phyloP scores from a whole-genome alignment of 306 rosid species.

The Medicago ruthenica region DNA sequence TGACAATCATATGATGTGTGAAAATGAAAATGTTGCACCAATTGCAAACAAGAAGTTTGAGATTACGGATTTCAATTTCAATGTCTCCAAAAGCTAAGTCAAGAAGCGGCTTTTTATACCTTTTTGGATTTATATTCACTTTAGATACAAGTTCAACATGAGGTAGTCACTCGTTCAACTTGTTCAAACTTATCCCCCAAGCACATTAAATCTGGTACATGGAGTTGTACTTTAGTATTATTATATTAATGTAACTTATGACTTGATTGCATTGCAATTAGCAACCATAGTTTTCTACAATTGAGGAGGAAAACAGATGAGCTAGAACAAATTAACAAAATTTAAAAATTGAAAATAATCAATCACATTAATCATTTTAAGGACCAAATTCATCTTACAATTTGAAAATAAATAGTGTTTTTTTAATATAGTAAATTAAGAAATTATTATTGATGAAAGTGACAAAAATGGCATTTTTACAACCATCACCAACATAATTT shows the following conservation, averaged over 20 bases:
- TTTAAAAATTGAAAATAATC: not conserved
- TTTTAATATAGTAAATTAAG: too few relatives aligned
- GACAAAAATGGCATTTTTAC: too few relatives aligned
- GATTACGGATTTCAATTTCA: slow-evolving; percentile 37
- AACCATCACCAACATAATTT: too few relatives aligned
- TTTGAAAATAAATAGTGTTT: too few relatives aligned
- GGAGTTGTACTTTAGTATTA: slow-evolving; percentile 11
- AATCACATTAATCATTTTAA: not conserved
- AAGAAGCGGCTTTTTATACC: slow-evolving; percentile 49
- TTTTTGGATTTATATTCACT: slow-evolving; percentile 32
- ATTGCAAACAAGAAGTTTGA: slow-evolving; percentile 26
- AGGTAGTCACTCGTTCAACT: not conserved
- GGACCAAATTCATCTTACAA: too few relatives aligned
- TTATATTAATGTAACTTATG: slow-evolving; percentile 5
- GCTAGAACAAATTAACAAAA: too few relatives aligned
- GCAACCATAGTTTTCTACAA: not conserved
- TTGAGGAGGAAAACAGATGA: too few relatives aligned
- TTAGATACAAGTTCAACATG: slow-evolving; percentile 27
- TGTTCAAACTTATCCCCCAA: slow-evolving; percentile 33
- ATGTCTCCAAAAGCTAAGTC: slow-evolving; percentile 55
- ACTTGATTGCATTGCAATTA: slow-evolving; percentile 21
- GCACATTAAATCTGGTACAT: slow-evolving; percentile 34
- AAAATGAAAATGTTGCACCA: slow-evolving; percentile 31
- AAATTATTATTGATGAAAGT: too few relatives aligned
- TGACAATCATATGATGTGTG: slow-evolving; percentile 22